Percentiles rank a stretch among this genome's conserved stretches.
Conservation (phyloP, 2,329 filamentous ascomycete species). For the Arthroderma sp. region DNA sequence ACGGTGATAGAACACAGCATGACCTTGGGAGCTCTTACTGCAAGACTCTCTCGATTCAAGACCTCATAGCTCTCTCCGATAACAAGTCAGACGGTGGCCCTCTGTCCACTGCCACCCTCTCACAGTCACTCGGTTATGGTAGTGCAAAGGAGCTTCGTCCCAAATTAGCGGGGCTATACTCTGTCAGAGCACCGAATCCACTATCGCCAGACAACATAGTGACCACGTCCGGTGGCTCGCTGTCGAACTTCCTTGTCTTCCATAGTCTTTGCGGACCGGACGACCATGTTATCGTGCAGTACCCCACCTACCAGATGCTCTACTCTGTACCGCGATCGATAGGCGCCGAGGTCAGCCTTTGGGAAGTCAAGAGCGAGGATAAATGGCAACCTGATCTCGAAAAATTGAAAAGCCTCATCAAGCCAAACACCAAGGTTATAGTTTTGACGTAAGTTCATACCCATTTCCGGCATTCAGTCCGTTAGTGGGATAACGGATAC, state of each 20-base stretch:
- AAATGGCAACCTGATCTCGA: slow-evolving; percentile 54
- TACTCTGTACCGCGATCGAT: slow-evolving; percentile 62
- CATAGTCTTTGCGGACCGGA: slow-evolving; percentile 59
- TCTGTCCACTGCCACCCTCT: slow-evolving; percentile 30
- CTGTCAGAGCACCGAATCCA: slow-evolving; percentile 37
- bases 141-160: slow-evolving; percentile 52
- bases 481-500: not conserved
- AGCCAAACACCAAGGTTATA: slow-evolving; percentile 41
- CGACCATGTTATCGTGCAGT: slow-evolving; percentile 76
- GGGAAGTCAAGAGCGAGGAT: slow-evolving; percentile 54
- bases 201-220: slow-evolving; percentile 52
- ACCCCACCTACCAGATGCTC: slow-evolving; percentile 77
- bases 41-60: slow-evolving; percentile 41
- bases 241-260: slow-evolving; percentile 69
- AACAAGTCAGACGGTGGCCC: slow-evolving; percentile 30
- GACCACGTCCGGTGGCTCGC: slow-evolving; percentile 67
- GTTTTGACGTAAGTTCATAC: slow-evolving; percentile 40
- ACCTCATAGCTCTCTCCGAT: slow-evolving; percentile 40
- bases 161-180: slow-evolving; percentile 54
- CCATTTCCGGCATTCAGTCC: not conserved
- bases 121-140: slow-evolving; percentile 56
- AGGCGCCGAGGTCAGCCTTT: slow-evolving; percentile 64
- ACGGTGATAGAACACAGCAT: slow-evolving; percentile 41
- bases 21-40: slow-evolving; percentile 47
- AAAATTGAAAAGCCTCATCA: slow-evolving; percentile 51